A percentile compares a stretch with the other conserved stretches of the same genome.
These are phyloP conservation scores for Thermothielavioides terrestris DNA, from an alignment of 495 filamentous ascomycete genomes.

Conservation along the genomic window DNA sequence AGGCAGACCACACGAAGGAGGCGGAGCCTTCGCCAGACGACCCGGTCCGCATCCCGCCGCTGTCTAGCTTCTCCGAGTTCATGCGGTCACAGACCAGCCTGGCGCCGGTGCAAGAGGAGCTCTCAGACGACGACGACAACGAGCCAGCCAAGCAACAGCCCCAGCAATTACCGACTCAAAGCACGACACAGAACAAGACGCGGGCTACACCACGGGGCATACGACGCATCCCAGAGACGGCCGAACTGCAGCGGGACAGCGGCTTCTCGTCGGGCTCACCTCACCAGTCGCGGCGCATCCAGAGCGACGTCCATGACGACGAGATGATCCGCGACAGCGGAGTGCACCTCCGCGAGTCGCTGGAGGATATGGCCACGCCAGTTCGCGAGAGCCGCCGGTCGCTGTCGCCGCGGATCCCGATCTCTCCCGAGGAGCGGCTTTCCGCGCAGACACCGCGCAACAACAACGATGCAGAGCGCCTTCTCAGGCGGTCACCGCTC, in stretches of 20 bases:
- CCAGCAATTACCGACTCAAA: background rate
- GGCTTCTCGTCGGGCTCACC: conserved; percentile 38
- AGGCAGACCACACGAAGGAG: conserved; percentile 1
- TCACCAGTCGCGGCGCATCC: conserved; percentile 24
- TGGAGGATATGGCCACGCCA: conserved; percentile 13
- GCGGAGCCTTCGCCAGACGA: background rate
- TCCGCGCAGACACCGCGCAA: conserved; percentile 4
- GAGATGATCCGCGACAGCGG: conserved; percentile 42
- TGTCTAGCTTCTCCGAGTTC: conserved; percentile 26
- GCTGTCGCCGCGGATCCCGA: conserved; percentile 10
- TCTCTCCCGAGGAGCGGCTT: background rate
- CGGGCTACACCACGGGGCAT: no score
- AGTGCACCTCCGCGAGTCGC: conserved; percentile 39
- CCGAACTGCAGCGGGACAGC: conserved; percentile 42
- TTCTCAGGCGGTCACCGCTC: conserved; percentile 14
- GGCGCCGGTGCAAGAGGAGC: conserved; percentile 35
- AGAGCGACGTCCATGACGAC: conserved; percentile 22
- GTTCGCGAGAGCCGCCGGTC: conserved; percentile 14
- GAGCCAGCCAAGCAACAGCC: conserved; percentile 12
- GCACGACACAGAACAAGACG: no score
- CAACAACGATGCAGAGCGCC: conserved; percentile 12
- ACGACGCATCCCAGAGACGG: conserved; percentile 6
- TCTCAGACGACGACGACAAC: conserved; percentile 31
- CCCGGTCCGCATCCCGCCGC: conserved; percentile 14
- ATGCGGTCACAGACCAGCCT: conserved; percentile 33